Conservation (phyloP, 345 rosid genomes). For the Salix koriyanagi region DNA sequence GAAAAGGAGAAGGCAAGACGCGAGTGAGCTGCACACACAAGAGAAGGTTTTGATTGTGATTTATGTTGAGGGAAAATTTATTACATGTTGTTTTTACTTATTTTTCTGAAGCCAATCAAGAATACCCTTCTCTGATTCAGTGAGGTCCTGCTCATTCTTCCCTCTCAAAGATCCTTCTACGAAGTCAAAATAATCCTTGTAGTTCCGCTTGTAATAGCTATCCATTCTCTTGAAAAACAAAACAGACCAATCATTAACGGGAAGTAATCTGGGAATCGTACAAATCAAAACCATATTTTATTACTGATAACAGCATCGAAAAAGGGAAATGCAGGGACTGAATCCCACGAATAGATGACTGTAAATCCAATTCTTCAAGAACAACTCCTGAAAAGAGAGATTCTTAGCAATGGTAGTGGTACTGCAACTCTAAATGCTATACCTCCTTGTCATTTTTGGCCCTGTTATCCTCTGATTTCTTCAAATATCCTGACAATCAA, state of each 20-base stretch:
- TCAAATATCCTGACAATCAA: constrained; percentile 52
- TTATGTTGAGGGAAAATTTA: too few species aligned
- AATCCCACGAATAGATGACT: neutral
- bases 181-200: constrained; percentile 79
- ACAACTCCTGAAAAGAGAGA: neutral
- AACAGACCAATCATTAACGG: neutral
- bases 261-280: neutral
- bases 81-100: constrained; percentile 28
- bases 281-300: neutral
- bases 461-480: constrained; percentile 82
- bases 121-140: constrained; percentile 74
- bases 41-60: too few species aligned
- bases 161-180: constrained; percentile 60
- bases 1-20: neutral
- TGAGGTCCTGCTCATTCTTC: constrained; percentile 56
- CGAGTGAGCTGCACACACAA: neutral
- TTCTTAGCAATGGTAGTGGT: neutral
- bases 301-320: neutral
- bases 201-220: constrained; percentile 77
- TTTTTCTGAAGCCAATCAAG: constrained; percentile 76
- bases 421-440: neutral
- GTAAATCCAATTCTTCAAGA: neutral
- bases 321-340: neutral
- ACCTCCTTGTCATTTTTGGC: constrained; percentile 88
- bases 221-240: constrained; percentile 54